These are phyloP conservation scores for Nicotiana undulata DNA, from an alignment of 257 asterid species.

Conservation along the genomic window DNA sequence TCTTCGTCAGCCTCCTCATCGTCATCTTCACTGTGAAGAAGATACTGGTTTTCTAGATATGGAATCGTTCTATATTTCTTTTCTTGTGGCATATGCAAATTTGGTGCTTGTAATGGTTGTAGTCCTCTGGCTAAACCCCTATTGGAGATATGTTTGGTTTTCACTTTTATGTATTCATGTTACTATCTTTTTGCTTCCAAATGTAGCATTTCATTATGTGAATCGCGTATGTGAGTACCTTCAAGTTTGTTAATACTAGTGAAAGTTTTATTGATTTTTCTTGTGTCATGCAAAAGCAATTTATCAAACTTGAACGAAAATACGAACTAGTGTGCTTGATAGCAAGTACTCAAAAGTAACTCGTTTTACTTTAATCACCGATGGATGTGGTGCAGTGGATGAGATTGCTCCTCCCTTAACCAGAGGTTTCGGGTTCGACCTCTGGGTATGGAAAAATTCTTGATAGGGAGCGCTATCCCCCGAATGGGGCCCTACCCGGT, in stretches of 20 bases:
- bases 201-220: background rate
- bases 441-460: too few species aligned
- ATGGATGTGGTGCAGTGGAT: too few species aligned
- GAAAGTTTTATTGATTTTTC: background rate
- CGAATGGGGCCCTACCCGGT: too few species aligned
- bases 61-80: background rate
- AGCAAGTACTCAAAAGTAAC: too few species aligned
- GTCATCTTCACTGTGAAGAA: background rate
- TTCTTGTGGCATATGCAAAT: background rate
- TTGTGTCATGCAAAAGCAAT: background rate
- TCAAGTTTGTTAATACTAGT: background rate
- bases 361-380: too few species aligned
- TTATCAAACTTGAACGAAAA: too few species aligned
- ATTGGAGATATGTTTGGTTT: background rate
- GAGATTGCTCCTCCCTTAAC: too few species aligned
- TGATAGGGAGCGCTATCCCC: too few species aligned
- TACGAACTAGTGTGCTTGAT: too few species aligned
- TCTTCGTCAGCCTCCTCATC: conserved; percentile 42
- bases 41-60: background rate
- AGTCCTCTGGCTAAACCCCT: background rate
- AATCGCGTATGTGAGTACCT: background rate
- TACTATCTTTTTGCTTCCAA: background rate
- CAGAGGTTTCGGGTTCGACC: too few species aligned
- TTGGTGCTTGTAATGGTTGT: background rate
- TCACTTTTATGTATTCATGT: background rate